Evolutionary conservation across 768 basidiomycete species (phyloP), one percentile per base, ranked within the genome.

Genomic region (Butyriboletus loyo): DNA sequence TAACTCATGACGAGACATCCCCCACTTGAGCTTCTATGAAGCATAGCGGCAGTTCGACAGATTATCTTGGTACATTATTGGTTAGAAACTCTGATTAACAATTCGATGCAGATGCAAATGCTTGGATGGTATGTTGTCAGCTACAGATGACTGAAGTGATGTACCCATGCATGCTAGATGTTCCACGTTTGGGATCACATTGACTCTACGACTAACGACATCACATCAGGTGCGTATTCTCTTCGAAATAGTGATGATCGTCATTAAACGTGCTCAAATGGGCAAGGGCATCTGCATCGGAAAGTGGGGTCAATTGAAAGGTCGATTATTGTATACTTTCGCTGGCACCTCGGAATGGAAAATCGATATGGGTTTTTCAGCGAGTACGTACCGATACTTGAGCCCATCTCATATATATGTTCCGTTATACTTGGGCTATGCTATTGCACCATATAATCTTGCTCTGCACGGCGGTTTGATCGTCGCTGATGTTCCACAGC

Each of bases 21-120:
- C 85, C 87, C 55, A 88, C 87, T 1, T 88, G 87, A 19, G n/a
- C n/a, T n/a, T n/a, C n/a, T n/a, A 88, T 89, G 87, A 89, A 89
- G 61, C 74, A 71, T 3, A 63, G 60, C 10, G 79, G 75, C 6
- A 79, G 80, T 58, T 78, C 78, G 5, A 86, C 86, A 1, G 71
- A 90, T 62, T 89, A 88, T 63, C 85, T 87, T 40, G 85, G 86
- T 86, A 55, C 22, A 70, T 57, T 13, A 15, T 31, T 14, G 3
- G 15, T 24, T n/a, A n/a, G n/a, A n/a, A n/a, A n/a, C n/a, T 17
- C 14, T 6, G 28, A 5, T 24, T 13, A 31, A 21, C 11, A 15
- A 50, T 5, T 36, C 24, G 5, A 44, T 21, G 17, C 42, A 87
- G 87, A 86, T 63, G 77, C 87, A 0, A 79, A 78, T 38, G 86